phyloP scores from a whole-genome alignment of 2,329 filamentous ascomycete species.

The Talaromyces albobiverticillius region DNA sequence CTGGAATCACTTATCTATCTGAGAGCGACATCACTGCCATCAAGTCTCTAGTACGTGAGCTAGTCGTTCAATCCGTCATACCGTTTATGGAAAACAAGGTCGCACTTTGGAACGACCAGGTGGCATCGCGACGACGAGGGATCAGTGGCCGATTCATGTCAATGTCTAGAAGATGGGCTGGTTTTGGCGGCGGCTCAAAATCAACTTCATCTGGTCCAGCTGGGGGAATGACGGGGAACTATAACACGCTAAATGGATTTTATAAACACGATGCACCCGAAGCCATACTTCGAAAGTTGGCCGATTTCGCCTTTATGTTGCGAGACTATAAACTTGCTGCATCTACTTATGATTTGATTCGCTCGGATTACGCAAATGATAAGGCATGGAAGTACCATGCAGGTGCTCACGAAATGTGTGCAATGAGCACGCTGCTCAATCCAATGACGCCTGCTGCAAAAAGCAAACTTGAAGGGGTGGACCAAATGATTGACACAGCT shows the following conservation, averaged over 20 bases:
- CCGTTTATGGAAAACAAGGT: constrained; percentile 94
- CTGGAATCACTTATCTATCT: constrained; percentile 75
- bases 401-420: constrained; percentile 92
- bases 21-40: constrained; percentile 90
- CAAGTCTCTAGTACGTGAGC: constrained; percentile 84
- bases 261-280: constrained; percentile 83
- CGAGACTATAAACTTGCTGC: constrained; percentile 92
- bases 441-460: constrained; percentile 71
- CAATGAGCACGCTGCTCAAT: constrained; percentile 75
- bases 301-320: constrained; percentile 95
- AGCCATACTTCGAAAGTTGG: constrained; percentile 87
- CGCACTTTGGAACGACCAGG: constrained; percentile 94
- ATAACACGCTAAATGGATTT: constrained; percentile 73
- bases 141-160: constrained; percentile 92
- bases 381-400: constrained; percentile 97
- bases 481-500: constrained; percentile 83
- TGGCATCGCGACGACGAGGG: constrained; percentile 83
- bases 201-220: constrained; percentile 51
- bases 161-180: constrained; percentile 83
- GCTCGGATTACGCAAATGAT: constrained; percentile 86
- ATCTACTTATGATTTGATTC: constrained; percentile 85
- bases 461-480: constrained; percentile 73
- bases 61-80: constrained; percentile 91
- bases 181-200: constrained; percentile 69
- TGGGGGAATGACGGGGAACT: constrained; percentile 56